phyloP scores from a whole-genome alignment of 1,284 basidiomycete genomes.

The Cryptococcus sp. region DNA sequence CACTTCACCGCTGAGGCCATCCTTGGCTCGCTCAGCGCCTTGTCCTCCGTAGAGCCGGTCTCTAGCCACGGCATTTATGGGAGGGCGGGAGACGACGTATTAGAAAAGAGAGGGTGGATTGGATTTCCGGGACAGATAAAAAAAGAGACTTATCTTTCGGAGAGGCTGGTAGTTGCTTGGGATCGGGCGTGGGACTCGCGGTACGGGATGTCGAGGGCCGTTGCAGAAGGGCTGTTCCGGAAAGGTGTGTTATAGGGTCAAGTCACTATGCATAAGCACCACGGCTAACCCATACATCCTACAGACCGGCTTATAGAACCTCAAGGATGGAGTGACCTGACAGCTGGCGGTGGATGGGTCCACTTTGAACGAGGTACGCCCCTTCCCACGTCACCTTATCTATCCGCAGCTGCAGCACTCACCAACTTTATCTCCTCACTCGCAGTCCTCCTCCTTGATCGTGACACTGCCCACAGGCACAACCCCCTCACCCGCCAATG shows the following conservation, averaged over 20 bases:
- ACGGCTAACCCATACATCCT: background rate
- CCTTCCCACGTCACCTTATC: background rate
- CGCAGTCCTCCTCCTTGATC: slow-evolving; percentile 27
- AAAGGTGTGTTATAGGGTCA: slow-evolving; percentile 7
- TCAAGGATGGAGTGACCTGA: slow-evolving; percentile 11
- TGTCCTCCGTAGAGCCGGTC: slow-evolving; percentile 5
- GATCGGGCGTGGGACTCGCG: slow-evolving; percentile 17
- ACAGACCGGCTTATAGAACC: slow-evolving; percentile 6
- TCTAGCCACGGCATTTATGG: background rate
- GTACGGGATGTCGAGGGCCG: slow-evolving; percentile 18
- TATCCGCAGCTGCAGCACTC: background rate
- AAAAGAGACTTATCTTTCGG: slow-evolving; percentile 1
- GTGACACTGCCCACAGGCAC: slow-evolving; percentile 23
- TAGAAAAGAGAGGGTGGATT: too few species aligned
- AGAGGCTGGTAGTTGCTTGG: slow-evolving; percentile 20
- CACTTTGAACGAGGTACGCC: slow-evolving; percentile 21
- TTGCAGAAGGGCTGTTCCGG: slow-evolving; percentile 15
- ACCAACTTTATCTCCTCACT: background rate
- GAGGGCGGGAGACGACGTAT: background rate
- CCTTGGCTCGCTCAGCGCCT: slow-evolving; percentile 1
- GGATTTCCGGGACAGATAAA: background rate
- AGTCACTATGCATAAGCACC: background rate
- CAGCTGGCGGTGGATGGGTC: slow-evolving; percentile 6
- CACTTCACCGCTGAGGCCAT: slow-evolving; percentile 10
- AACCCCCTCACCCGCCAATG: slow-evolving; percentile 18